A percentile compares a stretch with the other conserved stretches of the same genome.
Conservation (phyloP, 176 grass and related monocot genomes). For the Canna indica region DNA sequence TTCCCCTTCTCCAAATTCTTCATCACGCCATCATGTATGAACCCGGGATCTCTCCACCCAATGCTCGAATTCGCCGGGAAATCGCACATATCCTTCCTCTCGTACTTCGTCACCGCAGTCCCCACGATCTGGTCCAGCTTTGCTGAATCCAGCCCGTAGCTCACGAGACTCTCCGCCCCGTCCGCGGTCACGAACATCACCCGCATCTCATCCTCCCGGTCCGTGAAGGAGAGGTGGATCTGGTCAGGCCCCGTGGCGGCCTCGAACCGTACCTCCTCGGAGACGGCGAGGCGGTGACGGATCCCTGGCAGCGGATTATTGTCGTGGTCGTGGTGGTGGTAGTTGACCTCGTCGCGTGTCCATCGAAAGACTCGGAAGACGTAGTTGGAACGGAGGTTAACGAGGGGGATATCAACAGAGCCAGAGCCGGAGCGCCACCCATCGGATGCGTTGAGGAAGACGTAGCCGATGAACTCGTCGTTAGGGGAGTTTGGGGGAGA, state of each 20-base stretch:
- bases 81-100: slow-evolving; percentile 85
- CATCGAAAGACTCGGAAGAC: slow-evolving; percentile 84
- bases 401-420: slow-evolving; percentile 47
- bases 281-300: slow-evolving; percentile 49
- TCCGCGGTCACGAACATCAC: slow-evolving; percentile 73
- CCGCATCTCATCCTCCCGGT: slow-evolving; percentile 68
- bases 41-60: slow-evolving; percentile 91
- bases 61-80: slow-evolving; percentile 52
- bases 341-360: slow-evolving; percentile 50
- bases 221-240: slow-evolving; percentile 83
- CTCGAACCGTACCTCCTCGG: slow-evolving; percentile 39
- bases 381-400: slow-evolving; percentile 66
- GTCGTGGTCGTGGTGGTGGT: slow-evolving; percentile 66
- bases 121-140: slow-evolving; percentile 31
- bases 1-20: slow-evolving; percentile 49
- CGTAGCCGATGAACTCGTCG: slow-evolving; percentile 70
- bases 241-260: slow-evolving; percentile 30
- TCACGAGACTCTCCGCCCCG: slow-evolving; percentile 42
- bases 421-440: slow-evolving; percentile 46
- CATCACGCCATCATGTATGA: slow-evolving; percentile 85
- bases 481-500: slow-evolving; percentile 62
- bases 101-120: slow-evolving; percentile 66
- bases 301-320: slow-evolving; percentile 58
- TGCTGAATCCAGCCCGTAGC: slow-evolving; percentile 38
- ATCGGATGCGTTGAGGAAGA: slow-evolving; percentile 76